Evolutionary conservation across 2,329 filamentous ascomycete genomes (phyloP), one percentile per base, ranked within the genome.

Genomic region (Tolypocladium paradoxum): DNA sequence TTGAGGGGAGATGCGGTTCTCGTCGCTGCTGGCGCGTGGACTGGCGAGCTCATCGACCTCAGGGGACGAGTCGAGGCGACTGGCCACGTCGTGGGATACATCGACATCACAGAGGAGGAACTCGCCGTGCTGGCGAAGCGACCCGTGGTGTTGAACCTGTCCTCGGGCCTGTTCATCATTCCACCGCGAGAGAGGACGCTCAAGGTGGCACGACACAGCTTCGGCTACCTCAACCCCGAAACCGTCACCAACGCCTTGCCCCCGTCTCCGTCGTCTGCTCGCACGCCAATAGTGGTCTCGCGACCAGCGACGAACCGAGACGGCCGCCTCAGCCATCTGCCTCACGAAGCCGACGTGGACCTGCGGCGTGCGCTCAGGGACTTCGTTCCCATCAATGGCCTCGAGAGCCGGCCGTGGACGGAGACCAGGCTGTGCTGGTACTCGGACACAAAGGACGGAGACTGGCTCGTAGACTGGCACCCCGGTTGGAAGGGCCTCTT

Each of bases 1-100:
- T 56, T 71, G 7, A 71, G 69, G 4, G 88, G 87, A 2, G 87
- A 89, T 54, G 75, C 95, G 8, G 84, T 88, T 35, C 75, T 96
- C 53, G 76, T 95, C 2, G 90, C 92, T 0, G 84, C 90, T 0
- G 92, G 92, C 18, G 90, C 92, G 5, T 97, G 92, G 91, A 89
- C 88, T 2, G 81, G 84, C 2, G 77, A 80, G 1, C 76, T 96
- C 24, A 72, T 96, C 53, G 87, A 96, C 67, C 74, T 96, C 1
- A 76, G 84, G 48, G 88, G 89, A 29, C 81, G 87, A 46, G 84
- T 84, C 38, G 80, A 86, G 57, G 87, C 91, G 2, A 95, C 90
- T 0, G 92, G 89, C 16, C 92, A 97, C 63, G 80, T 82, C 0
- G 66, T 97, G 29, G 86, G 80, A 14, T 96, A 95, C 71, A 73